Conservation (phyloP, 768 basidiomycete genomes). For the Lactarius hengduanensis region DNA sequence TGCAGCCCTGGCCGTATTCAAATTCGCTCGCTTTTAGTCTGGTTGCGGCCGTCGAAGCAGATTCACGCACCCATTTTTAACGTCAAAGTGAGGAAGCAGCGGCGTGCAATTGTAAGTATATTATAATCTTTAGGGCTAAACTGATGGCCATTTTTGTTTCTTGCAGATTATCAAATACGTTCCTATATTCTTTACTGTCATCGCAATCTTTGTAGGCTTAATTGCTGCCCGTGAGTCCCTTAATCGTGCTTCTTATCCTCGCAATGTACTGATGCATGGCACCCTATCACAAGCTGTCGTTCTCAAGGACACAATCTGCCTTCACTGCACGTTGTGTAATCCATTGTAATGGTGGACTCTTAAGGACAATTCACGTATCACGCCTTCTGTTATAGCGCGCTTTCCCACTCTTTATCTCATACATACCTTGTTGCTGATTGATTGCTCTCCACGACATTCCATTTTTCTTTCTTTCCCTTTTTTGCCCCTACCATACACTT, state of each 20-base stretch:
- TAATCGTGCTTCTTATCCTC: not conserved
- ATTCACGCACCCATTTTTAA: slow-evolving; percentile 91
- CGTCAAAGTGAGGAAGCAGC: slow-evolving; percentile 84
- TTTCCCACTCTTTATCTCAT: not conserved
- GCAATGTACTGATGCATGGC: slow-evolving; percentile 10
- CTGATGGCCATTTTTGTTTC: slow-evolving; percentile 19
- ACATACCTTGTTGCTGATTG: slow-evolving; percentile 19
- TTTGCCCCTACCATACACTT: slow-evolving; percentile 1
- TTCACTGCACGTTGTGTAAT: slow-evolving; percentile 67
- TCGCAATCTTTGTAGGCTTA: slow-evolving; percentile 70
- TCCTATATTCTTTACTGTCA: slow-evolving; percentile 64
- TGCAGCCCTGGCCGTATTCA: slow-evolving; percentile 24
- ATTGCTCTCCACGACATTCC: not conserved
- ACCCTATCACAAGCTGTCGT: slow-evolving; percentile 46
- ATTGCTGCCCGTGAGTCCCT: slow-evolving; percentile 72
- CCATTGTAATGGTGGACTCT: slow-evolving; percentile 46
- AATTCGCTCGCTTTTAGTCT: slow-evolving; percentile 54
- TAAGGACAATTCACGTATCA: slow-evolving; percentile 2
- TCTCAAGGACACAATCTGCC: slow-evolving; percentile 57
- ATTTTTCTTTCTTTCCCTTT: not conserved
- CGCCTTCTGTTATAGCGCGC: slow-evolving; percentile 3
- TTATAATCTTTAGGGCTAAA: not conserved
- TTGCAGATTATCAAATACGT: slow-evolving; percentile 82
- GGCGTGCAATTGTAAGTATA: slow-evolving; percentile 79
- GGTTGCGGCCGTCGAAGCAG: slow-evolving; percentile 93